A percentile compares a stretch with the other conserved stretches of the same genome.
Conservation (phyloP, 2,329 filamentous ascomycete genomes). For the Pestalotiopsis sp. region DNA sequence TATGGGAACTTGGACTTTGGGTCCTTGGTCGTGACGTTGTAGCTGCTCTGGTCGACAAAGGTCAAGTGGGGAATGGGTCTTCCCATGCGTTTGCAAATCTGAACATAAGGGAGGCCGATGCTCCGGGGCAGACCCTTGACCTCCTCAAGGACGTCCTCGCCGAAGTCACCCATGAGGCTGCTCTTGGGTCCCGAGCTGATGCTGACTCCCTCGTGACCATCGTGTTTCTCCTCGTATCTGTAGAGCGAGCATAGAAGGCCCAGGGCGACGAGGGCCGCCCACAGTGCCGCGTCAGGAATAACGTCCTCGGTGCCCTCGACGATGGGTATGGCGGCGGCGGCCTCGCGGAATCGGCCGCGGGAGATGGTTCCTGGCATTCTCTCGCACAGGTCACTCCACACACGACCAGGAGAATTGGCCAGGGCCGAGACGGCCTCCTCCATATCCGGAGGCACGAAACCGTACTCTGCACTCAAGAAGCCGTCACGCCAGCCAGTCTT, state of each 20-base stretch:
- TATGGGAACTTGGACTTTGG: constrained; percentile 52
- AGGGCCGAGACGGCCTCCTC: constrained; percentile 50
- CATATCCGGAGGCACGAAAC: constrained; percentile 54
- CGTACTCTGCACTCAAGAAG: constrained; percentile 53
- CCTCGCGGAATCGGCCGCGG: constrained; percentile 52
- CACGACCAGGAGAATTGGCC: constrained; percentile 50
- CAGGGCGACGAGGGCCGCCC: constrained; percentile 54
- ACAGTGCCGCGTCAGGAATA: constrained; percentile 54
- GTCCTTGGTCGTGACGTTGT: constrained; percentile 54
- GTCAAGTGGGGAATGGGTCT: constrained; percentile 54
- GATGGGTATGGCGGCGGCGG: constrained; percentile 49
- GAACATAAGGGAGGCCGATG: constrained; percentile 53
- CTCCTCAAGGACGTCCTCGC: constrained; percentile 54
- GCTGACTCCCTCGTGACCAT: constrained; percentile 53
- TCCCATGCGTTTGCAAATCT: constrained; percentile 54
- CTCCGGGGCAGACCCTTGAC: constrained; percentile 49
- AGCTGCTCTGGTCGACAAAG: constrained; percentile 56
- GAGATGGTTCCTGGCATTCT: constrained; percentile 55
- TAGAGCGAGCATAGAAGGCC: constrained; percentile 58
- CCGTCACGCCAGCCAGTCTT: constrained; percentile 56
- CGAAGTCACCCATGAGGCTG: constrained; percentile 50
- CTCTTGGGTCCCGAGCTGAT: constrained; percentile 30
- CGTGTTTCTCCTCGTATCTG: constrained; percentile 53
- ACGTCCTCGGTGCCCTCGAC: constrained; percentile 51
- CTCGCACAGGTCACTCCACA: constrained; percentile 58